Base-by-base conservation (phyloP, 805 yeast species). In the Candida silvatica region DNA sequence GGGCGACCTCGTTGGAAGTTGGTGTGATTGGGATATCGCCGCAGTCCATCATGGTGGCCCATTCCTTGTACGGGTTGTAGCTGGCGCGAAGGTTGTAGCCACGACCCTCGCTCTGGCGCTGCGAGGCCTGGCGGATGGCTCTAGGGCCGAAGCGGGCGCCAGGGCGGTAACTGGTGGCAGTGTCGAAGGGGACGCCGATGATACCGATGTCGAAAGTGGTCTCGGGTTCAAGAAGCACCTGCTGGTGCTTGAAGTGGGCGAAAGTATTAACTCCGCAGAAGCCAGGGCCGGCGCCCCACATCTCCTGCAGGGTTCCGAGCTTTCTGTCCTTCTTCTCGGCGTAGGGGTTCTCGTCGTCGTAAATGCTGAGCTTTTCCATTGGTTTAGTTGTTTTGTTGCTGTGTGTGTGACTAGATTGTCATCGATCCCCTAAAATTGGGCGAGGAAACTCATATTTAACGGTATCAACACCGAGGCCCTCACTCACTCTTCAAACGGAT, bases 71-170 rank as follows among this genome's bases (percentile, higher is more conserved):
- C 2, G 77, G 77, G 39, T 72, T 72, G 42, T 63, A 55, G 28
- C 59, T 59, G 3, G 77, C 77, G 22, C 77, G 48, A 33, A 66
- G 67, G 44, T 83, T 83, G 62, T 74, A 83, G 1, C 88, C 88
- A 37, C 92, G 62, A 35, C 74, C 52, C 2, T 76, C 54, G 3
- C 74, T 72, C 51, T 83, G 94, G 44, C 94, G 67, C 49, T 76
- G 82, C 3, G 83, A 75, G 3, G 83, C 82, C 2, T 67, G 60
- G 43, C 88, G 59, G 34, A 80, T 77, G 9, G 82, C 80, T 34
- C 77, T 58, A 3, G 90, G 94, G 3, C 94, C 94, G 56, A 83
- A 83, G 36, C 94, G 59, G 2, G 94, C 88, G 5, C 94, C 94
- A 0, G 88, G 71, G 34, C 94, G 66, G 54, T 76, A 83, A 1